Evolutionary conservation across 2,329 filamentous ascomycete species (phyloP), one percentile per base, ranked within the genome.

Genomic region (Aspergillus fumigatiaffinis): DNA sequence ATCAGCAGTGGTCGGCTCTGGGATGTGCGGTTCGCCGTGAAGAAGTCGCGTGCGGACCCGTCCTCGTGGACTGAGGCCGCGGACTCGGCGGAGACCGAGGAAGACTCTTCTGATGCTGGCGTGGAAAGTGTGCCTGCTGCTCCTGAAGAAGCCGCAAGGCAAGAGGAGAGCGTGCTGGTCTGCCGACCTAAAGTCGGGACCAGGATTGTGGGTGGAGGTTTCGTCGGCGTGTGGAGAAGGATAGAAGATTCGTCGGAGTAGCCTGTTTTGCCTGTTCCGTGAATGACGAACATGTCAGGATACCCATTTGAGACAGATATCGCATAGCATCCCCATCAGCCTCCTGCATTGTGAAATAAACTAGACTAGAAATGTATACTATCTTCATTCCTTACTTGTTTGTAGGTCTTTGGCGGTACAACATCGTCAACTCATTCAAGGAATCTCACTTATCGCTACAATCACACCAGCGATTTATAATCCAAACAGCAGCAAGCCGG

Each of bases 121-220:
- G 59, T 58, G 20, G 63, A 60, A 42, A 44, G 44, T 21, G 52
- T 38, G 35, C 29, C 55, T 17, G 29, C 53, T 38, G 49, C 50
- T 26, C 60, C 60, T 32, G 52, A 56, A 21, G 66, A 63, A 8
- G 57, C n/a, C n/a, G 48, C 56, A 2, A 66, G 65, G 48, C 64
- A 64, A 41, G 57, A 66, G 21, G 71, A 75, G 3, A 73, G 69
- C 59, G 76, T 79, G 41, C 74, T 82, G 62, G 72, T 84, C n/a
- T 83, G 81, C 59, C 73, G 81, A 54, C 81, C 81, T 2, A 81
- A 80, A 60, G 79, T 81, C 53, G 80, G 80, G 8, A 61, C 73
- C 8, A 70, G 73, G 51, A 74, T 80, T 44, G 67, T 74, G 7
- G 81, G 80, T 12, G 81, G 81, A 47, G 81, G 80, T 2, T 83